Evolutionary conservation across 148 eudicot species (phyloP).

Genomic region (Nepenthes mirabilis): DNA sequence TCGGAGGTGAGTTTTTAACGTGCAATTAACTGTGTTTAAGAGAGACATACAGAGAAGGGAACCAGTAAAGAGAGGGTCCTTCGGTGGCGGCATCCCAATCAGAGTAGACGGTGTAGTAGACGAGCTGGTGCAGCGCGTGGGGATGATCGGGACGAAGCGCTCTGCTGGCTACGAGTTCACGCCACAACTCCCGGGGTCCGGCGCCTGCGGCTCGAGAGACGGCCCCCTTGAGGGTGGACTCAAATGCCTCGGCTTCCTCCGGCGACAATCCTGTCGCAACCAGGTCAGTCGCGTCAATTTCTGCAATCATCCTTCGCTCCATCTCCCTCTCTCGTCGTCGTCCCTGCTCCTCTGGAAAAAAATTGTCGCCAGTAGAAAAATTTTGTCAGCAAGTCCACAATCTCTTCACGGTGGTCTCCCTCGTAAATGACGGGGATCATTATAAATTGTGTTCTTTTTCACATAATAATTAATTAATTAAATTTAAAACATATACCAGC

Average conservation of each 20-base stretch:
- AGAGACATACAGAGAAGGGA: conserved; percentile 55
- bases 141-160: conserved; percentile 55
- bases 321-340: no score
- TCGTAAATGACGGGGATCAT: no score
- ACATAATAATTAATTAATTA: no score
- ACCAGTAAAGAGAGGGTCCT: conserved; percentile 89
- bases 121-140: conserved; percentile 58
- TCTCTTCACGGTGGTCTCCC: no score
- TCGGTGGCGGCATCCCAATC: conserved; percentile 36
- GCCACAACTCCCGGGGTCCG: conserved; percentile 35
- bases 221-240: conserved; percentile 16
- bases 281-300: conserved; percentile 32
- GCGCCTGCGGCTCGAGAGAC: neutral
- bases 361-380: no score
- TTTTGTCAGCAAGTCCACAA: no score
- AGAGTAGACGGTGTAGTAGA: conserved; percentile 57
- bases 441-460: no score
- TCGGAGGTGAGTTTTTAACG: no score
- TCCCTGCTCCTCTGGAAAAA: no score
- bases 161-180: conserved; percentile 43
- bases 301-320: conserved; percentile 4
- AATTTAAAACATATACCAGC: no score
- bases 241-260: conserved; percentile 30
- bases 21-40: no score
- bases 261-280: conserved; percentile 26